Percentiles rank a stretch among this genome's conserved stretches.
Evolutionary conservation across 2,329 filamentous ascomycete species (phyloP).

Genomic region (Amesomyces nigricolor): DNA sequence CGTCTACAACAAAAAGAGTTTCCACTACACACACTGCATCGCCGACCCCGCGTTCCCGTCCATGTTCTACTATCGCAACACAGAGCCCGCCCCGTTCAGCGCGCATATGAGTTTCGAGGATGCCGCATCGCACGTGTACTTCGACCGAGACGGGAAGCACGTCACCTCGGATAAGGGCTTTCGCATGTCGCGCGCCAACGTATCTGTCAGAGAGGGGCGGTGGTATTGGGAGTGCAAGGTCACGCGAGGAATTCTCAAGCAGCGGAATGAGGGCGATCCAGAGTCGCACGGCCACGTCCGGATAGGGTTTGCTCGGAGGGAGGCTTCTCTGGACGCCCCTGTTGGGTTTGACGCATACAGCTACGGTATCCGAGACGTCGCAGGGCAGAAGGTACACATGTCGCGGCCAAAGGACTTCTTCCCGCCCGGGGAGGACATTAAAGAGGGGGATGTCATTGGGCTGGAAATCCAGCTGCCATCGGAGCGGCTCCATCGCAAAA

Average conservation of each 20-base stretch:
- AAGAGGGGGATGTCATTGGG: constrained; percentile 89
- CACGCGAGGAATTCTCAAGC: constrained; percentile 62
- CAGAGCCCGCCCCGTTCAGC: constrained; percentile 76
- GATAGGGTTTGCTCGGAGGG: constrained; percentile 77
- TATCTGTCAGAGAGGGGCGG: constrained; percentile 80
- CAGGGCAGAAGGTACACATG: constrained; percentile 88
- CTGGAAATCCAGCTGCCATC: constrained; percentile 88
- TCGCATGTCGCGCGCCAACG: constrained; percentile 83
- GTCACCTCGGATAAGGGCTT: constrained; percentile 91
- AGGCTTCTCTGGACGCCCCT: constrained; percentile 75
- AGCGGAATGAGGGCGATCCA: constrained; percentile 39
- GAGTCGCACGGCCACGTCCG: constrained; percentile 62
- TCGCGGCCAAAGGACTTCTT: constrained; percentile 91
- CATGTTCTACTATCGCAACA: constrained; percentile 82
- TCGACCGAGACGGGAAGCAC: constrained; percentile 67
- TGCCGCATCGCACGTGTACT: constrained; percentile 76
- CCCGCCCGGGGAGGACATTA: constrained; percentile 68
- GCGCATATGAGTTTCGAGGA: constrained; percentile 91
- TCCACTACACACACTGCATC: constrained; percentile 85
- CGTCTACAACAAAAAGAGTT: constrained; percentile 64
- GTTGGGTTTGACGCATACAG: constrained; percentile 89
- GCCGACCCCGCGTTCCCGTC: constrained; percentile 83
- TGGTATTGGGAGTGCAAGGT: constrained; percentile 95
- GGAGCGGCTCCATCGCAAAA: constrained; percentile 77
- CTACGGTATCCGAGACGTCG: constrained; percentile 84